Evolutionary conservation across 148 eudicot species (phyloP), one percentile per base, ranked within the genome.

Genomic region (Amaranthus cruentus): DNA sequence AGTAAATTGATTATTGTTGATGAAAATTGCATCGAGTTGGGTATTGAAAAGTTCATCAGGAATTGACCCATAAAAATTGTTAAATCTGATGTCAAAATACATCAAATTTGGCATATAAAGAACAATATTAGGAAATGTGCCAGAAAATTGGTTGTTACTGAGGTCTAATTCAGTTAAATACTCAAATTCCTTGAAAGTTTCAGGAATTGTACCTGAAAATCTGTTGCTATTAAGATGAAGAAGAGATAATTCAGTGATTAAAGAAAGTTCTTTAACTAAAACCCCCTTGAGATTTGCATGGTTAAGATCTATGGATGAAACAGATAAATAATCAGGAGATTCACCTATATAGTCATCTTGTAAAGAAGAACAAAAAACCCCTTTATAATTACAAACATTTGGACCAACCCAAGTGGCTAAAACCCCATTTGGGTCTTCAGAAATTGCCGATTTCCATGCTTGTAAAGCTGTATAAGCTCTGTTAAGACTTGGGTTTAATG

Each of bases 221-320:
- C 97, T 79, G 77, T 94, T 94, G 77, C 76, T 76, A 79, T 94
- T 94, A 67, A 89, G 88, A 64, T 94, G 97, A 28, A 92, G 83
- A 4, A 92, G 77, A 47, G 92, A 81, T 71, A 92, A 48, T 7
- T 85, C 80, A 6, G 90, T 74, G 10, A 94, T 73, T 4, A 81
- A 64, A 18, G 89, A 79, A 54, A 94, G 89, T 57, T 87, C 84
- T 56, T 77, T 71, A 6, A 91, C 91, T 0, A 94, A 75, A 3
- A 49, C 55, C 0, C 96, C 98, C 38, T 71, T 79, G 14, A 94
- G 83, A 13, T 89, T 89, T 1, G 89, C 98, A 57, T 78, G 86
- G 85, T 94, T 94, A 62, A 94, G 96, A 83, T 94, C 98, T 72
- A 94, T 87, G 44, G 87, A 84, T 6, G 85, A 80, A 9, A 91